Base-by-base conservation (phyloP, 352 stramenopile species). In the Phytophthora hibernalis region DNA sequence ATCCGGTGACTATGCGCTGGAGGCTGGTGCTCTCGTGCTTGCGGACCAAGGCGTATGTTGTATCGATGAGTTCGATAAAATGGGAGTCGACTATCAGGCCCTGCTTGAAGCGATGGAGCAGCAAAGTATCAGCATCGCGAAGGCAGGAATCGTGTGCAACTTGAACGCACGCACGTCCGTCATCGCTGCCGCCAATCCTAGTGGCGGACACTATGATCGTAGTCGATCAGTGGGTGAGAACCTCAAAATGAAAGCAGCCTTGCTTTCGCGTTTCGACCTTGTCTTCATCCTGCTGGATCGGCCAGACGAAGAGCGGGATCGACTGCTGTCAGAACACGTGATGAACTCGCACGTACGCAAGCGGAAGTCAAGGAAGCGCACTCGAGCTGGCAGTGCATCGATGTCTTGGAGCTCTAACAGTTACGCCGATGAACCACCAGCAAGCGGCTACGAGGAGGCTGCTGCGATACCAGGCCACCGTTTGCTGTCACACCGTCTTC, bases 41-140 rank as follows among this genome's bases (percentile, higher is more conserved):
- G 92, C 93, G 5, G 96, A 99, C 70, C 87, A 97, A 61, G 97
- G 97, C 9, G 87, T 99, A 6, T 99, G 96, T 71, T 99, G 96
- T 77, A 98, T 99, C 61, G 97, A 99, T 68, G 97, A 99, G 74
- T 98, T 99, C 60, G 97, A 99, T 74, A 99, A 99, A 74, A 98
- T 99, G 95, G 80, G 79, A 3, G 84, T 83, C 64, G 87, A 97
- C 45, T 92, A 96, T 48, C 85, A 97, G 47, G 88, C 94, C 8
- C 77, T 99, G 6, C 83, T 99, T 16, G 97, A 99, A 83, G 95
- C 96, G 10, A 99, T 99, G 97, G 97, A 99, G 80, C 97, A 99
- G 66, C 97, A 99, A 76, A 99, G 83, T 88, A 99, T 88, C 90
- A 99, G 80, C 72, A 97, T 92, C 45, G 83, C 83, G 12, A 93